Conservation (phyloP, 2,329 filamentous ascomycete species). For the Hymenotorrendiella dingleyae region DNA sequence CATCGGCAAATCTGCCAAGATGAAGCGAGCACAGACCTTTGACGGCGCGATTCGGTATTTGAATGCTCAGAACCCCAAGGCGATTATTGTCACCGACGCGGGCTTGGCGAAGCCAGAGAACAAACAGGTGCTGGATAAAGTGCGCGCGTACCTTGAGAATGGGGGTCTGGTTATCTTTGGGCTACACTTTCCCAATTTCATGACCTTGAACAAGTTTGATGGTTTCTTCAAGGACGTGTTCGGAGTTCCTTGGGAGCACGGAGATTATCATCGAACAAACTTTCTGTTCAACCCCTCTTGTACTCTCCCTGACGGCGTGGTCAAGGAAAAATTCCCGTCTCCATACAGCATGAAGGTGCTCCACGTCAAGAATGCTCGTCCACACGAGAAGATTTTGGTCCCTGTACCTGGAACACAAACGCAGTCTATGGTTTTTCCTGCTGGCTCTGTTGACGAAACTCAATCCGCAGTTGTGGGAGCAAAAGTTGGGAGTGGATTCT, state of each 20-base stretch:
- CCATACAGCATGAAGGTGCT: conserved; percentile 28
- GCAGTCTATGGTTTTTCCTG: conserved; percentile 16
- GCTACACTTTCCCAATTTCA: conserved; percentile 23
- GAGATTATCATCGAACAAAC: conserved; percentile 19
- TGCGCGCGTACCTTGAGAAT: conserved; percentile 20
- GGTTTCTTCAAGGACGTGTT: conserved; percentile 20
- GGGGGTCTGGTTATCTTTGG: conserved; percentile 27
- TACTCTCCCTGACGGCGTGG: conserved; percentile 7
- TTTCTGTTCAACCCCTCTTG: conserved; percentile 19
- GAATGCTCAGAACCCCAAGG: conserved; percentile 18
- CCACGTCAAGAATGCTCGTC: conserved; percentile 23
- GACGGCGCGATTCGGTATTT: conserved; percentile 17
- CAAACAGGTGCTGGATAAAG: conserved; percentile 17
- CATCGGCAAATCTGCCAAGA: conserved; percentile 6
- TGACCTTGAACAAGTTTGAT: conserved; percentile 17
- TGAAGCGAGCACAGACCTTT: conserved; percentile 15
- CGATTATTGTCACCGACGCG: conserved; percentile 26
- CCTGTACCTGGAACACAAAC: conserved; percentile 12
- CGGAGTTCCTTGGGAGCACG: conserved; percentile 21
- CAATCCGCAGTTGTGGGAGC: conserved; percentile 25
- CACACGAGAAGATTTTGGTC: conserved; percentile 26
- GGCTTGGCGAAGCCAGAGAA: conserved; percentile 19
- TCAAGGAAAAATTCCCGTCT: conserved; percentile 13
- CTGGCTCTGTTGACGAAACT: conserved; percentile 9
- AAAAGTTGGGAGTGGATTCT: conserved; percentile 22